Evolutionary conservation across 202 grass and related monocot species (phyloP).

Genomic region (Zizania palustris): DNA sequence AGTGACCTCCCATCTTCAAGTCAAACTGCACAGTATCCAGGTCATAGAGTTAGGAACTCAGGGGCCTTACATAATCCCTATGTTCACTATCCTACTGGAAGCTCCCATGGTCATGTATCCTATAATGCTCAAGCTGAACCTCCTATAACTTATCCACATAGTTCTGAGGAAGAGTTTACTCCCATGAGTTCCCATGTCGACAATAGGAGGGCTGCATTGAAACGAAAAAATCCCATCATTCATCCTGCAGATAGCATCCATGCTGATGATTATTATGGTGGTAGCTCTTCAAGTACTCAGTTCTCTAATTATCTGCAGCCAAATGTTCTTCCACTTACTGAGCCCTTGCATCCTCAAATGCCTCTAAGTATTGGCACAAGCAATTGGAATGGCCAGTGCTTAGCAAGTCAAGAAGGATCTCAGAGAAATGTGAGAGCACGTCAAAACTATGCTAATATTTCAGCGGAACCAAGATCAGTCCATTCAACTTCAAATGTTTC

Average conservation of each 20-base stretch:
- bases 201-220: conserved; percentile 45
- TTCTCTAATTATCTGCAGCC: conserved; percentile 41
- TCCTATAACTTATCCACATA: conserved; percentile 36
- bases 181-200: conserved; percentile 41
- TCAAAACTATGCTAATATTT: conserved; percentile 40
- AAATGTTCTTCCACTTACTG: conserved; percentile 37
- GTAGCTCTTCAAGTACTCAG: conserved; percentile 61
- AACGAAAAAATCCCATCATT: conserved; percentile 48
- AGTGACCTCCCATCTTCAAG: conserved; percentile 51
- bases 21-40: not conserved
- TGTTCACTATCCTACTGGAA: conserved; percentile 43
- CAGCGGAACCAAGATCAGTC: conserved; percentile 50
- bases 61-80: conserved; percentile 36
- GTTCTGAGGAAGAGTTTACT: conserved; percentile 40
- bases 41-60: conserved; percentile 37
- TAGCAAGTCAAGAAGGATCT: conserved; percentile 51
- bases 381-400: conserved; percentile 37
- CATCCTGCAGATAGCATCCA: conserved; percentile 34
- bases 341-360: conserved; percentile 35
- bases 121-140: conserved; percentile 23
- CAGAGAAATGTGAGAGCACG: conserved; percentile 90
- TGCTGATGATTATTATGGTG: conserved; percentile 41
- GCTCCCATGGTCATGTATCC: conserved; percentile 33
- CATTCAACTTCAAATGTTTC: conserved; percentile 53
- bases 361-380: conserved; percentile 42